Evolutionary conservation across 192 early-diverging fungal species (phyloP).

Genomic region (Funneliformis geosporum): DNA sequence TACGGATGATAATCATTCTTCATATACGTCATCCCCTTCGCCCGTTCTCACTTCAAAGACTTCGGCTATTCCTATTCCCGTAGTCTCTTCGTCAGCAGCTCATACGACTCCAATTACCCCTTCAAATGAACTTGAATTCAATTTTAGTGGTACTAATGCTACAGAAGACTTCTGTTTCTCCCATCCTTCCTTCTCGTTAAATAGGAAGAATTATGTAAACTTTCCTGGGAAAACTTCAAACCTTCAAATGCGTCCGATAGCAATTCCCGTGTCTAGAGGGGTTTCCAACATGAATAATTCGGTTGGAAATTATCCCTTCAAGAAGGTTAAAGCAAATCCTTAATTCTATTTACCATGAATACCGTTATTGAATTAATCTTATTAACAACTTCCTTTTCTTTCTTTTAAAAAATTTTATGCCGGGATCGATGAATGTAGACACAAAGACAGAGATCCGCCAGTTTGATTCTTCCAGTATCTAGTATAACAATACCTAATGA

Average conservation of each 20-base stretch:
- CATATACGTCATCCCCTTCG: constrained; percentile 15
- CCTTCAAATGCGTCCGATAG: not conserved
- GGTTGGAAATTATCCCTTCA: not conserved
- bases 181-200: not conserved
- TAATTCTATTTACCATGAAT: not conserved
- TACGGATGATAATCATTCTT: constrained; percentile 18
- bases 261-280: not conserved
- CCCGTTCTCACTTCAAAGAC: constrained; percentile 17
- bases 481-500: constrained; percentile 31
- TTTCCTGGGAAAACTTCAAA: not conserved
- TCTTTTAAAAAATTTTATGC: not conserved
- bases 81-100: not conserved
- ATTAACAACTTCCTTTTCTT: not conserved
- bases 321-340: not conserved
- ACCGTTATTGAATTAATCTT: not conserved
- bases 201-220: not conserved
- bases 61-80: constrained; percentile 29
- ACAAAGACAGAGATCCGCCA: not conserved
- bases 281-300: too few species aligned
- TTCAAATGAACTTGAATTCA: not conserved
- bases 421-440: not conserved
- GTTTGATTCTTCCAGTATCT: not conserved
- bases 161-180: not conserved
- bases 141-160: not conserved
- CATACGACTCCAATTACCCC: not conserved